phyloP scores from a whole-genome alignment of 306 rosid species.

The Oemleria cerasiformis region DNA sequence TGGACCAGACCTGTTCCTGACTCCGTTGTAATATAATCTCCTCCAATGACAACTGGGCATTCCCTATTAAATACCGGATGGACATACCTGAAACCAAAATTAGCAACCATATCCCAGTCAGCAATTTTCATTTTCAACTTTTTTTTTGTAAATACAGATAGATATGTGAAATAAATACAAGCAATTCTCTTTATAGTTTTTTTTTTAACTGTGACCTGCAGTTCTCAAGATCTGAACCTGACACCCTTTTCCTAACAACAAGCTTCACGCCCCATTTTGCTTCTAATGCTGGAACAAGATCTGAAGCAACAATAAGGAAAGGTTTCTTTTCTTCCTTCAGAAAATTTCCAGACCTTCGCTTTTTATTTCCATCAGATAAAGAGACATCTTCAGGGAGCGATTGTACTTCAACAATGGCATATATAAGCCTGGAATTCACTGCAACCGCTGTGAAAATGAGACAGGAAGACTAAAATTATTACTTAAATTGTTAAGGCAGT shows the following conservation, averaged over 20 bases:
- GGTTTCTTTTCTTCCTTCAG: slow-evolving; percentile 70
- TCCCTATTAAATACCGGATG: slow-evolving; percentile 76
- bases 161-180: slow-evolving; percentile 7
- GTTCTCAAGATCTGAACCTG: slow-evolving; percentile 88
- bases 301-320: slow-evolving; percentile 80
- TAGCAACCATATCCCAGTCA: slow-evolving; percentile 16
- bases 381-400: slow-evolving; percentile 42
- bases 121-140: slow-evolving; percentile 12
- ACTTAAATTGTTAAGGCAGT: slow-evolving; percentile 9
- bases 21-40: slow-evolving; percentile 93
- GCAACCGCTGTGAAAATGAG: slow-evolving; percentile 74
- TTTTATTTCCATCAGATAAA: slow-evolving; percentile 51
- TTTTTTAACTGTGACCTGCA: slow-evolving; percentile 54
- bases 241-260: slow-evolving; percentile 47
- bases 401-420: slow-evolving; percentile 81
- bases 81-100: slow-evolving; percentile 56
- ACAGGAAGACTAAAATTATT: slow-evolving; percentile 9
- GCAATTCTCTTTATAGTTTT: slow-evolving; percentile 20
- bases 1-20: slow-evolving; percentile 98
- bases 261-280: slow-evolving; percentile 88
- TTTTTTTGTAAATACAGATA: background rate
- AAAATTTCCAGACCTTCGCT: slow-evolving; percentile 59
- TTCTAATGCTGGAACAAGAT: slow-evolving; percentile 82
- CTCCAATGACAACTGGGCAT: slow-evolving; percentile 83
- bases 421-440: slow-evolving; percentile 83